Base-by-base conservation (phyloP, 208 protist species). In the Angomonas ambiguus region DNA sequence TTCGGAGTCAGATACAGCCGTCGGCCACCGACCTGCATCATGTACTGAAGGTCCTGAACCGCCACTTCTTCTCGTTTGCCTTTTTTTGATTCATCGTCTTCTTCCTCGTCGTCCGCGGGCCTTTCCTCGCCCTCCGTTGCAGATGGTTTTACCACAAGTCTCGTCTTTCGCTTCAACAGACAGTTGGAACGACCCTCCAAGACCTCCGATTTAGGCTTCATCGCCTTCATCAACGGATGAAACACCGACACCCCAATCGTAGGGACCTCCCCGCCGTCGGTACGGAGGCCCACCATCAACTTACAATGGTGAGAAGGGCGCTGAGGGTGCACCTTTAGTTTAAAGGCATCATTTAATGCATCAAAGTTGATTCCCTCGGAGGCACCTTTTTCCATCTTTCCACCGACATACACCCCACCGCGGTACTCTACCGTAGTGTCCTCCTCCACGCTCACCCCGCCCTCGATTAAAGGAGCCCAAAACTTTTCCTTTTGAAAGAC, bases 161-260 rank as follows among this genome's bases (percentile, higher is more conserved):
- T 70, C 24, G 76, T 58, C 31, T 79, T 71, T 31, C 78, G 77
- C 20, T 67, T 74, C 10, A 90, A 62, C 45, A 77, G 63, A 1
- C 53, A 65, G 49, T 88, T 80, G 27, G 85, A 92, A n/a, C 74
- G 64, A 31, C 28, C 35, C 25, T 95, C 83, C 5, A 95, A 32
- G 60, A 63, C 82, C 62, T 68, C 75, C 13, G 30, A 24, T 34
- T 33, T 55, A 6, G 59, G 80, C 20, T 28, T 35, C 25, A 13
- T 4, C n/a, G 77, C 81, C 18, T 51, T 58, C 65, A 85, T 49
- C 32, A 93, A 31, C 22, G 80, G 84, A 3, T 57, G 48, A 75
- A 89, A 95, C 38, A 94, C 32, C 51, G 72, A 82, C 20, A 93
- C 86, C 38, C 78, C 74, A 64, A 93, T 84, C 49, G 49, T 82